phyloP scores from a whole-genome alignment of 2,329 filamentous ascomycete genomes.

The Hypoxylon sp. region DNA sequence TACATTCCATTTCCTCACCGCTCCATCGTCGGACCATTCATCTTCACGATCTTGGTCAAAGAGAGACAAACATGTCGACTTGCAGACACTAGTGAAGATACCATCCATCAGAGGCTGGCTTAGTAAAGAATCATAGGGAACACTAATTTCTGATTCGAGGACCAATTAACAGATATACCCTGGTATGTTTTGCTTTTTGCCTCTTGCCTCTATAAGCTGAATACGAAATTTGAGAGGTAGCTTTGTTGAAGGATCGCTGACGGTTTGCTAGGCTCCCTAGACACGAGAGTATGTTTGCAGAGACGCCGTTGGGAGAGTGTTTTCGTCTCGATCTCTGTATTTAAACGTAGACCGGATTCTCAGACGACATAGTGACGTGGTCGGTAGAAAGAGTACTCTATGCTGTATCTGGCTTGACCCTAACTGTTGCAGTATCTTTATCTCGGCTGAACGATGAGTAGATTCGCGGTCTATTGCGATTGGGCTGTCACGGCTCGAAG shows the following conservation, averaged over 20 bases:
- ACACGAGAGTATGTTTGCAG: too few species aligned
- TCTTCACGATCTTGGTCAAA: neutral
- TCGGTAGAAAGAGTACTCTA: neutral
- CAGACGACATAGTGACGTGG: neutral
- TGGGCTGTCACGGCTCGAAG: constrained; percentile 30
- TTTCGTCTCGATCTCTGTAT: neutral
- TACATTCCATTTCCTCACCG: too few species aligned
- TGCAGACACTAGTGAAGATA: constrained; percentile 22
- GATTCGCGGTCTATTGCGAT: constrained; percentile 29
- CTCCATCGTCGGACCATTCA: neutral
- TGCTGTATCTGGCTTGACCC: neutral
- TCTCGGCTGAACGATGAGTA: constrained; percentile 27
- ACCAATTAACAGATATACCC: constrained; percentile 1
- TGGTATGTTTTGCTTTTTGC: constrained; percentile 16
- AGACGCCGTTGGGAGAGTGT: too few species aligned
- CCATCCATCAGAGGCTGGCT: constrained; percentile 11
- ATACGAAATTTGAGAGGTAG: constrained; percentile 6
- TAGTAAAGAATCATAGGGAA: neutral
- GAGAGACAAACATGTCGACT: constrained; percentile 15
- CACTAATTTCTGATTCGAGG: neutral
- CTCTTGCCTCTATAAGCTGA: constrained; percentile 3
- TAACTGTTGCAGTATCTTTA: neutral
- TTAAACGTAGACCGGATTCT: constrained; percentile 8
- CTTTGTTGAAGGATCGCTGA: neutral
- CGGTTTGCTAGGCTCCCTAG: too few species aligned